Evolutionary conservation across 129 eudicot species (phyloP).

Genomic region (Heracleum sosnowskyi): DNA sequence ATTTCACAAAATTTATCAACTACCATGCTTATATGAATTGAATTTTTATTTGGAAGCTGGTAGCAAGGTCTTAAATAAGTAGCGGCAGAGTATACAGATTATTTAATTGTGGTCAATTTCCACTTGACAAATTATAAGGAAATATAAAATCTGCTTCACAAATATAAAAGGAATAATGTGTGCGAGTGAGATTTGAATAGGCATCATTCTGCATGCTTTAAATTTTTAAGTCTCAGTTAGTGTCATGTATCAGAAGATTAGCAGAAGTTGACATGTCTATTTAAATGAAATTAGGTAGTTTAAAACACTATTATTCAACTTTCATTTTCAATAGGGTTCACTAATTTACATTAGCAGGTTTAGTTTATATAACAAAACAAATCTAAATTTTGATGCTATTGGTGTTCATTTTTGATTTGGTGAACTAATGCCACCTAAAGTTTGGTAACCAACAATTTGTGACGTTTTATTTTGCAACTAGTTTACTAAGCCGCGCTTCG

Average conservation of each 20-base stretch:
- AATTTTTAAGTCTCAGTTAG: neutral
- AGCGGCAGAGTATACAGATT: neutral
- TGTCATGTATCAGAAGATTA: slow-evolving; percentile 3
- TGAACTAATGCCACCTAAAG: slow-evolving; percentile 5
- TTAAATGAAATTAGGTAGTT: neutral
- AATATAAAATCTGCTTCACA: neutral
- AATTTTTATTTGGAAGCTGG: neutral
- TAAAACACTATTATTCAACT: neutral
- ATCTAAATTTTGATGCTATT: neutral
- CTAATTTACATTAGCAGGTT: neutral
- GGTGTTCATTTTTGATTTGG: neutral
- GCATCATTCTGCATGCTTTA: neutral
- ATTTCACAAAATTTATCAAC: too few species aligned
- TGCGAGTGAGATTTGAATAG: neutral
- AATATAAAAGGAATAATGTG: neutral
- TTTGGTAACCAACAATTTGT: neutral
- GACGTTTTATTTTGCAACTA: neutral
- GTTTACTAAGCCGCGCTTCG: too few species aligned
- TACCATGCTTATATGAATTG: too few species aligned
- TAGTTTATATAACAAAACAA: neutral
- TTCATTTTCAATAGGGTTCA: neutral
- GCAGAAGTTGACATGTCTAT: neutral
- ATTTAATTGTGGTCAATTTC: neutral
- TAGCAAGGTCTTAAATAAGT: neutral
- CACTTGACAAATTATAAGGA: neutral